These are phyloP conservation scores for Blumeria graminis DNA, from an alignment of 2,329 filamentous ascomycete genomes.

Conservation along the genomic window DNA sequence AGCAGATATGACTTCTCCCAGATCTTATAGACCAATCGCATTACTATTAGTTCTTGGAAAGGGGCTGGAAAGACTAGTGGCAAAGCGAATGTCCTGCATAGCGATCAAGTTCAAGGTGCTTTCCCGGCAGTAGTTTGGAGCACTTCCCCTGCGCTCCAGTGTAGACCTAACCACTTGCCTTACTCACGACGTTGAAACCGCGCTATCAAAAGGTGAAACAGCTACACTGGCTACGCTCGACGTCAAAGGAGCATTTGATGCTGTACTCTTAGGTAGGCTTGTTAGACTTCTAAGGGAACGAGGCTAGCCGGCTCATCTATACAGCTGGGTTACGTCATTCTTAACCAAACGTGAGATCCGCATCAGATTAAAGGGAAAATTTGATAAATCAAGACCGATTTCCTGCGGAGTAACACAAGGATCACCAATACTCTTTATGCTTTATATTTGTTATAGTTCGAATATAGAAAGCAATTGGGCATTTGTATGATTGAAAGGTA, in stretches of 20 bases:
- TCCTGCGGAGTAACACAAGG: neutral
- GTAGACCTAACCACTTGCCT: neutral
- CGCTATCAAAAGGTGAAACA: neutral
- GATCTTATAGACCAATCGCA: too few species aligned
- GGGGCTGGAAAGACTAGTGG: neutral
- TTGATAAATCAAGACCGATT: too few species aligned
- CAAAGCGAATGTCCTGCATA: neutral
- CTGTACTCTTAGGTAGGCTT: neutral
- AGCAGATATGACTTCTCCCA: too few species aligned
- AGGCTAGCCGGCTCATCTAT: neutral
- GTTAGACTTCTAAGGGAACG: neutral
- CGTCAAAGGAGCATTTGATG: neutral
- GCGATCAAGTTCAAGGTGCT: neutral
- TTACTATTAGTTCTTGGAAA: too few species aligned
- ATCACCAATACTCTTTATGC: neutral
- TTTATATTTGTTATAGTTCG: too few species aligned
- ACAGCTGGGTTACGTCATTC: neutral
- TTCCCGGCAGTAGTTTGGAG: neutral
- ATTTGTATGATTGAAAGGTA: too few species aligned
- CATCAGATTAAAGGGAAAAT: too few species aligned
- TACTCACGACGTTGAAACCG: neutral
- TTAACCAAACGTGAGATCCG: too few species aligned
- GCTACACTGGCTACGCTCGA: neutral
- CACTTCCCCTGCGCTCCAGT: neutral
- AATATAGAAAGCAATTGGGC: too few species aligned